Base-by-base conservation (phyloP, 176 grass and related monocot genomes). In the Oropetium thomaeum region DNA sequence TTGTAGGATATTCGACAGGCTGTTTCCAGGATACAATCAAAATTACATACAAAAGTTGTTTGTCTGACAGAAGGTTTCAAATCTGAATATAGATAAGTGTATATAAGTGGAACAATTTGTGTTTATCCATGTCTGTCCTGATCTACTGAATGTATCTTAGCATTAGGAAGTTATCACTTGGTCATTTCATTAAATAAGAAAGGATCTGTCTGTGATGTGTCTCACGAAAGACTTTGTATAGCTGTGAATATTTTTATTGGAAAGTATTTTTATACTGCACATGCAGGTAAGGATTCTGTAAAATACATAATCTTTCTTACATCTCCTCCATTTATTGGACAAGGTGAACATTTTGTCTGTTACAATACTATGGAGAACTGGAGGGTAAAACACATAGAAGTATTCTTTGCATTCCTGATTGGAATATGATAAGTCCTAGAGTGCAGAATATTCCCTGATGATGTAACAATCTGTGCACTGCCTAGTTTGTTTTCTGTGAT, bases 51-150 rank as follows among this genome's bases (percentile, higher is more conserved):
- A 2, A 99, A 92, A 58, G 70, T 92, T 69, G 82, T 89, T 84
- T 89, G 92, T 77, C 91, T 95, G 35, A 95, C 91, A 80, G 96
- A 99, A 79, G 96, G 96, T 59, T 99, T 99, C 73, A 92, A 65
- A 88, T 95, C 92, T 75, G 63, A 81, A 27, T 90, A 92, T 77
- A 82, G 69, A 70, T 99, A 82, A 70, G 44, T 74, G 54, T 74
- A 40, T 80, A 88, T 52, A 66, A 42, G 51, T 82, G 52, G 52
- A 61, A 35, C 47, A 74, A 10, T 58, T 68, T 7, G 5, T 92
- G 41, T 69, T 84, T 83, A 58, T 74, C 4, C 22, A 73, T 83
- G 51, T 77, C 3, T 17, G 35, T 47, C 29, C 75, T 83, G 32
- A 53, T 76, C 77, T 41, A 59, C 57, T 74, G 58, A 40, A 60